Evolutionary conservation across 2,329 filamentous ascomycete genomes (phyloP), one percentile per base, ranked within the genome.

Genomic region (Penicillium palitans): DNA sequence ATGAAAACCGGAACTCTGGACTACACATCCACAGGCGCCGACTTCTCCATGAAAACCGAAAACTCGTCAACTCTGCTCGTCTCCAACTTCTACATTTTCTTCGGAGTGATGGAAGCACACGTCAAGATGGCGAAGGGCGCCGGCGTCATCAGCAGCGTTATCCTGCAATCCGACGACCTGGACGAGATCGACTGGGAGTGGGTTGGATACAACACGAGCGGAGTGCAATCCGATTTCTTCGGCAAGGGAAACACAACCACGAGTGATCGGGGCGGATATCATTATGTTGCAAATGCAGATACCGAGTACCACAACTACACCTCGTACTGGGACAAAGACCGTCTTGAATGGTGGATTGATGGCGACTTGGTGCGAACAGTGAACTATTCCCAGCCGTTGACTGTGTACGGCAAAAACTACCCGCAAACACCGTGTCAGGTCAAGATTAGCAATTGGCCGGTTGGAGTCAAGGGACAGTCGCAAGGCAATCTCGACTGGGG

Each of bases 221-320:
- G 63, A 33, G 74, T 77, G 17, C 93, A 98, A 76, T 90, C 88
- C 66, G 97, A 98, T 78, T 98, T 96, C 79, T 99, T 96, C 69
- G 91, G 92, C 75, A 96, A 98, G 78, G 93, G 93, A 54, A 83
- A 90, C 66, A 90, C 89, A 0, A 69, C 70, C 0, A 83, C 85
- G 3, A 96, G 93, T 79, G 90, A 93, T 76, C 88, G 93, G 56
- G 93, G 90, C 61, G 87, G 89, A 55, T 90, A 91, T 72, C 90
- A 96, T 76, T 78, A 85, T 3, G 78, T 87, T 70, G 64, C 79
- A 61, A 78, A 84, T 70, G 93, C 88, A 58, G 75, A 78, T 59
- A 73, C 74, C 47, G 67, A 72, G 37, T 79, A 74, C 62, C 77
- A 79, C 66, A 80, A 78, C 56, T 80, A 80, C 59, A 77, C 76